These are phyloP conservation scores for Basidiobolus meristosporus DNA, from an alignment of 371 early-diverging fungal species.

Conservation along the genomic window DNA sequence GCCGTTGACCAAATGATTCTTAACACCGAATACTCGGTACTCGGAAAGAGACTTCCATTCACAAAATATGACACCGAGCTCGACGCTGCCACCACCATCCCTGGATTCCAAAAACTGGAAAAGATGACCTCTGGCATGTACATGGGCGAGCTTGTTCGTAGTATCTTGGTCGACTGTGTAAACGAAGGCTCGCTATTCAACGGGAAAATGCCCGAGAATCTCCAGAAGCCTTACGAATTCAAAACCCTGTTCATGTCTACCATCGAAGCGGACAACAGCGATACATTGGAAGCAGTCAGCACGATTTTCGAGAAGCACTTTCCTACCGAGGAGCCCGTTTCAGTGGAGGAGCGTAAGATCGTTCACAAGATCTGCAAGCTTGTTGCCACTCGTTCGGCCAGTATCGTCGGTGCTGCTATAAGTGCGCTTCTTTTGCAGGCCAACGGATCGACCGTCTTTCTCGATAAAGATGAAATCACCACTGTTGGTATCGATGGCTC, in stretches of 20 bases:
- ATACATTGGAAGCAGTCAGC: not conserved
- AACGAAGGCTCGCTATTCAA: slow-evolving; percentile 53
- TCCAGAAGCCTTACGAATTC: slow-evolving; percentile 45
- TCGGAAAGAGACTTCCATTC: slow-evolving; percentile 69
- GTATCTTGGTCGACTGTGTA: slow-evolving; percentile 53
- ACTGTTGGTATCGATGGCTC: slow-evolving; percentile 17
- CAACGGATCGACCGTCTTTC: not conserved
- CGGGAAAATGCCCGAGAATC: slow-evolving; percentile 29
- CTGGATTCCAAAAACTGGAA: slow-evolving; percentile 69
- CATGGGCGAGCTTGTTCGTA: slow-evolving; percentile 73
- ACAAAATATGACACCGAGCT: slow-evolving; percentile 69
- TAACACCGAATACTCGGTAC: slow-evolving; percentile 77
- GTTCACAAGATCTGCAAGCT: slow-evolving; percentile 69
- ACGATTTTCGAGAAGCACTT: not conserved
- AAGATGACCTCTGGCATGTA: slow-evolving; percentile 95
- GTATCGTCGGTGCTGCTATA: slow-evolving; percentile 9
- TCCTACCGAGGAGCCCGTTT: slow-evolving; percentile 9
- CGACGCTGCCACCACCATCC: slow-evolving; percentile 52
- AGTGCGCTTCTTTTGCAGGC: slow-evolving; percentile 11
- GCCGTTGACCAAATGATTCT: slow-evolving; percentile 57
- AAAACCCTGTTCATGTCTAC: slow-evolving; percentile 48
- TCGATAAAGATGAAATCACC: slow-evolving; percentile 12
- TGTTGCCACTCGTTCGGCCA: slow-evolving; percentile 80
- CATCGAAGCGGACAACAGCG: slow-evolving; percentile 10
- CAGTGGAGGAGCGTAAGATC: slow-evolving; percentile 54